Conservation (phyloP, 176 grass and related monocot genomes). For the Ensete glaucum region DNA sequence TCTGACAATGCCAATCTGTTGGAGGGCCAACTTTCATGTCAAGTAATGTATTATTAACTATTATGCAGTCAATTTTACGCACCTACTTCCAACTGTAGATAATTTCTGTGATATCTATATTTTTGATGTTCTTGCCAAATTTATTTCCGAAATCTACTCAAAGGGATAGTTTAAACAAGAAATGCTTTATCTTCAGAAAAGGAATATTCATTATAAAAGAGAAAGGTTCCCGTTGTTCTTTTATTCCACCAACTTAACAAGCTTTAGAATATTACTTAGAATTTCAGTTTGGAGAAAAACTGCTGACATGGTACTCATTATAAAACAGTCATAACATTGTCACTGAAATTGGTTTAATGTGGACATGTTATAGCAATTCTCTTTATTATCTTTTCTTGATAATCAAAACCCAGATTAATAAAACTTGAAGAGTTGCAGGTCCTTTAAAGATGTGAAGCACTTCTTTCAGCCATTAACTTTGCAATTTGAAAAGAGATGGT, state of each 20-base stretch:
- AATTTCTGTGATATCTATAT: background rate
- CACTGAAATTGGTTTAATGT: background rate
- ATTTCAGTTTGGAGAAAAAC: no score
- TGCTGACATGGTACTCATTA: no score
- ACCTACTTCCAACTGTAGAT: no score
- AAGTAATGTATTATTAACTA: constrained; percentile 41
- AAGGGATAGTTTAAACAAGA: no score
- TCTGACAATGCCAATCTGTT: constrained; percentile 65
- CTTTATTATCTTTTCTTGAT: background rate
- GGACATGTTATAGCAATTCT: background rate
- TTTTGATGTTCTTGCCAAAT: background rate
- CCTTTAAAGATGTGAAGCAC: constrained; percentile 60
- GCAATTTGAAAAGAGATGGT: constrained; percentile 58
- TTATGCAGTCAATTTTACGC: background rate
- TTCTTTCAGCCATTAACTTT: constrained; percentile 64
- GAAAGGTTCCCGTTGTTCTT: no score
- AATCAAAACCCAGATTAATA: background rate
- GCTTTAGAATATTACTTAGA: no score
- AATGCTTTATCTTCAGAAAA: no score
- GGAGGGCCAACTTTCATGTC: constrained; percentile 64
- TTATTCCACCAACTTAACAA: no score
- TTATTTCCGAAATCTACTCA: background rate
- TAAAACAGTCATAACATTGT: no score
- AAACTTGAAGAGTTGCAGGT: constrained; percentile 38
- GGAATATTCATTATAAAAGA: no score